Percentiles rank a stretch among this genome's conserved stretches.
Conservation (phyloP, 106 monocot genomes). For the Amphibolis antarctica region DNA sequence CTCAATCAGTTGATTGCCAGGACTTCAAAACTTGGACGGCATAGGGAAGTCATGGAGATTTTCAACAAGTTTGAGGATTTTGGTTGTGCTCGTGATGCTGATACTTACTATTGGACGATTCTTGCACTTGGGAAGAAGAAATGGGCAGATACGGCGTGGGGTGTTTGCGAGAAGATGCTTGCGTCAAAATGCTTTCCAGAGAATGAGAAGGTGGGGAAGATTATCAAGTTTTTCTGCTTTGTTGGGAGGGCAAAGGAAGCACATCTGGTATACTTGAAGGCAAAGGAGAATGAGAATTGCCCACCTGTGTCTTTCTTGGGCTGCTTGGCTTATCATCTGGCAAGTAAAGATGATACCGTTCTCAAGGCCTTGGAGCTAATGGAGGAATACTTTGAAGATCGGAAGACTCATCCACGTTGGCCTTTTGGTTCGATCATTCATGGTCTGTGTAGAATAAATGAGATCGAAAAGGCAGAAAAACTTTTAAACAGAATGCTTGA, state of each 20-base stretch:
- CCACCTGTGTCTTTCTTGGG: slow-evolving; percentile 21
- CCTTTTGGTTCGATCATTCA: slow-evolving; percentile 48
- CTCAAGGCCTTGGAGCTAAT: slow-evolving; percentile 49
- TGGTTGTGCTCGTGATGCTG: slow-evolving; percentile 35
- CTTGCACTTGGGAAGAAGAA: slow-evolving; percentile 43
- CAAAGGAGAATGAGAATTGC: slow-evolving; percentile 45
- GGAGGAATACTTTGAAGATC: slow-evolving; percentile 32
- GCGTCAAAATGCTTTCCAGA: slow-evolving; percentile 50
- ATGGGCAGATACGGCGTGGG: slow-evolving; percentile 40
- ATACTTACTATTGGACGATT: slow-evolving; percentile 60
- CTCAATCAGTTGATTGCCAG: slow-evolving; percentile 53
- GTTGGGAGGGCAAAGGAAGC: slow-evolving; percentile 57
- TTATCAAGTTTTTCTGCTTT: slow-evolving; percentile 52
- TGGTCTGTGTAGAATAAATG: slow-evolving; percentile 51
- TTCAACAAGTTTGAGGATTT: slow-evolving; percentile 65
- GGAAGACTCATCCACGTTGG: slow-evolving; percentile 28
- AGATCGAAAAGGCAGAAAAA: slow-evolving; percentile 44
- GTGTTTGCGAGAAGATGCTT: slow-evolving; percentile 83
- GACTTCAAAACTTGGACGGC: slow-evolving; percentile 41
- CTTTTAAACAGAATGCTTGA: slow-evolving; percentile 57
- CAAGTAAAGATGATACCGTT: slow-evolving; percentile 43
- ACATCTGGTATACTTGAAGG: slow-evolving; percentile 45
- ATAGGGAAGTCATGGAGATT: slow-evolving; percentile 55
- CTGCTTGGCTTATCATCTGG: slow-evolving; percentile 32
- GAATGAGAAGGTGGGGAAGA: slow-evolving; percentile 42